Conservation (phyloP, 2,329 filamentous ascomycete genomes). For the Alternaria sp. region DNA sequence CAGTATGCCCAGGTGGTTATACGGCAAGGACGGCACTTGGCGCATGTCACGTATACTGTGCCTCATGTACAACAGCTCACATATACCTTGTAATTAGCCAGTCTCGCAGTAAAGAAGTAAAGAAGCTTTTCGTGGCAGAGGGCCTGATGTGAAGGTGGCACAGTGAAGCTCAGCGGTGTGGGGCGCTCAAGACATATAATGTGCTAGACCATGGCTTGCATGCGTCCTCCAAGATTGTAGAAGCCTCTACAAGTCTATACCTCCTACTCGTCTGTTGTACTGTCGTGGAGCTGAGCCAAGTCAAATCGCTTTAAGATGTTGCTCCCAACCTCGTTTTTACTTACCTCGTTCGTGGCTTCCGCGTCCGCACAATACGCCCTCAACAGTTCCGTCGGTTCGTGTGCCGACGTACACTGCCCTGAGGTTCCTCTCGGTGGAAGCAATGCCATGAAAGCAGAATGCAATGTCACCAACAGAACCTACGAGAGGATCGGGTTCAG, state of each 20-base stretch:
- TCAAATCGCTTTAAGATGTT: neutral
- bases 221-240: neutral
- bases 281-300: neutral
- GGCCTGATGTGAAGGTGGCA: neutral
- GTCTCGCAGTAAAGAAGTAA: neutral
- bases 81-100: neutral
- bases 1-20: neutral
- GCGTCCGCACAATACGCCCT: neutral
- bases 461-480: neutral
- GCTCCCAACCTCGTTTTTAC: neutral
- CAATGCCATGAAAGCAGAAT: neutral
- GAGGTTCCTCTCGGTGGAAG: neutral
- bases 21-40: neutral
- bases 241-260: neutral
- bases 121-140: neutral
- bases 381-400: neutral
- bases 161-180: neutral
- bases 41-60: neutral
- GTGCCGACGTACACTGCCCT: neutral
- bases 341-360: neutral
- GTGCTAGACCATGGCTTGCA: neutral
- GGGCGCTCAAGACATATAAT: neutral
- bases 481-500: neutral
- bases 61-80: neutral
- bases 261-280: neutral